These are phyloP conservation scores for Garcia nutans DNA, from an alignment of 345 rosid species.

Conservation along the genomic window DNA sequence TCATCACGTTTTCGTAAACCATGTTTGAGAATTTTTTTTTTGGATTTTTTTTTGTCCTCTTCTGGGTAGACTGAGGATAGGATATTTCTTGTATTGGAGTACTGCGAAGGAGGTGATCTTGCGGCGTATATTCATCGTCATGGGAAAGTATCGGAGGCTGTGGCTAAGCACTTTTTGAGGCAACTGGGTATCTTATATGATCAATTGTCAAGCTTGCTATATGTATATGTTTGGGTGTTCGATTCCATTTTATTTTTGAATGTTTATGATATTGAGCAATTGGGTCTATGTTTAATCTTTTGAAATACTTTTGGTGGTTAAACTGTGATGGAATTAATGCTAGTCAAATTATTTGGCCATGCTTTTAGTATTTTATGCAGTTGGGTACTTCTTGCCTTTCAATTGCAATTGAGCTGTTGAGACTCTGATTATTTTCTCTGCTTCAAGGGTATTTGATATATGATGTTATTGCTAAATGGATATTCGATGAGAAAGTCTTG, in stretches of 20 bases:
- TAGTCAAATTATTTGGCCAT: not conserved
- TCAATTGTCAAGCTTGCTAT: not conserved
- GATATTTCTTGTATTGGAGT: constrained; percentile 75
- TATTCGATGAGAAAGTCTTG: not conserved
- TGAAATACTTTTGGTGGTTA: constrained; percentile 5
- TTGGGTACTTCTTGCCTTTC: not conserved
- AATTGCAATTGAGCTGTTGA: not conserved
- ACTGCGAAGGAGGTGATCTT: constrained; percentile 85
- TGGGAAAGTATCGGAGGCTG: constrained; percentile 63
- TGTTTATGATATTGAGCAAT: constrained; percentile 11
- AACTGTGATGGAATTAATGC: not conserved
- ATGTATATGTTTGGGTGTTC: not conserved
- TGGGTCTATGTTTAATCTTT: constrained; percentile 11
- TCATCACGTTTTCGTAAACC: not conserved
- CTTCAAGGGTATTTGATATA: not conserved
- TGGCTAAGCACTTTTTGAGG: constrained; percentile 76
- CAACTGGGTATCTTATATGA: constrained; percentile 54
- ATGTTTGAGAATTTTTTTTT: not conserved
- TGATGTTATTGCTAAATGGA: not conserved
- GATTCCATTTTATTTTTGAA: not conserved
- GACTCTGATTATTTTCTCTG: not conserved
- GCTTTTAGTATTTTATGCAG: not conserved
- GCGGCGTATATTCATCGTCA: constrained; percentile 57
- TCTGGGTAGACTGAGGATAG: constrained; percentile 51
- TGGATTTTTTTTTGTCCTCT: not conserved